phyloP scores from a whole-genome alignment of 345 rosid genomes.

The Citrus unshiu region DNA sequence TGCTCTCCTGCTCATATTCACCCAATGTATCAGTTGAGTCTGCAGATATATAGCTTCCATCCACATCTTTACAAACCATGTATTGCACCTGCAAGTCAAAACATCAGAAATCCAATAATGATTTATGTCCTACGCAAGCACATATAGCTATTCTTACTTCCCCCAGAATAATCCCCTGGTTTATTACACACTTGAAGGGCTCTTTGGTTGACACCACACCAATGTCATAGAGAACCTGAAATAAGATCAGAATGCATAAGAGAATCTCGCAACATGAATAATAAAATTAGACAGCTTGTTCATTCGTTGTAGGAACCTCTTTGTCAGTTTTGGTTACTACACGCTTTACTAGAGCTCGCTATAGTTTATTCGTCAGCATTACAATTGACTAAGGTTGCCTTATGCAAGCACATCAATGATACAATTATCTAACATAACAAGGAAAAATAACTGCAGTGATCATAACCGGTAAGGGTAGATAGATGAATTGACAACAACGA shows the following conservation, averaged over 20 bases:
- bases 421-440: neutral
- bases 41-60: slow-evolving; percentile 72
- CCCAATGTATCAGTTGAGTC: slow-evolving; percentile 37
- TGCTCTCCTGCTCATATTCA: slow-evolving; percentile 55
- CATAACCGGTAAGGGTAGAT: neutral
- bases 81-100: slow-evolving; percentile 71
- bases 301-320: neutral
- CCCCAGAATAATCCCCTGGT: slow-evolving; percentile 97
- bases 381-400: neutral
- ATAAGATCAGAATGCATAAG: slow-evolving; percentile 13
- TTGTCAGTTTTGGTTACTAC: neutral
- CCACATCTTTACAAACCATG: slow-evolving; percentile 61
- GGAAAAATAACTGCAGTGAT: neutral
- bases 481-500: neutral
- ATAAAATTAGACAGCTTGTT: slow-evolving; percentile 3
- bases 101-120: slow-evolving; percentile 21
- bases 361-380: no score
- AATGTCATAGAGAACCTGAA: slow-evolving; percentile 86
- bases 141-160: slow-evolving; percentile 51
- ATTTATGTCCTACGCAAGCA: slow-evolving; percentile 1
- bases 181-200: slow-evolving; percentile 95
- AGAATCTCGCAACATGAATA: neutral
- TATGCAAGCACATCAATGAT: neutral
- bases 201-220: slow-evolving; percentile 91
- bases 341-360: neutral